Base-by-base conservation (phyloP, 78 protist genomes). In the Emiliania huxleyi region DNA sequence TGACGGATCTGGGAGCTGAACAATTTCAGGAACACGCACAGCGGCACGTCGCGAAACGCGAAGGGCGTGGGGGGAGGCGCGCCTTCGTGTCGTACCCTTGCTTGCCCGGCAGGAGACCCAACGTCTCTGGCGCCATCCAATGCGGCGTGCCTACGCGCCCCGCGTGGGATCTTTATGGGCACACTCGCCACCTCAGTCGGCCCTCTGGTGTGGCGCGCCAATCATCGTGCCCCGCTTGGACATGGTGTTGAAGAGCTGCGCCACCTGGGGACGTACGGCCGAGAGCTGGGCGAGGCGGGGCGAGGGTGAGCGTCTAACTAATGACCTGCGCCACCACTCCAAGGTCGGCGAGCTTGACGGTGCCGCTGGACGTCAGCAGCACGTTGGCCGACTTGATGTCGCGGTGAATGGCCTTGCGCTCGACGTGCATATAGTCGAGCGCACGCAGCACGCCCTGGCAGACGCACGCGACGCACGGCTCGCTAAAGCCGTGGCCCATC, bases 131-230 rank as follows among this genome's bases (percentile, higher is more conserved):
- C 56, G 89, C 89, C 49, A 81, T 44, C 38, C 52, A 81, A 8
- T 42, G 89, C 56, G 89, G 89, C 56, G 89, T 42, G 89, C 89
- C 89, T n/a, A n/a, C n/a, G n/a, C n/a, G n/a, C n/a, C n/a, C n/a
- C n/a, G n/a, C n/a, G n/a, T n/a, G n/a, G n/a, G n/a, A n/a, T n/a
- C n/a, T n/a, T n/a, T n/a, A n/a, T n/a, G n/a, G n/a, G n/a, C n/a
- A n/a, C n/a, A n/a, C n/a, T n/a, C n/a, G n/a, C n/a, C n/a, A n/a
- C n/a, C n/a, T n/a, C n/a, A n/a, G n/a, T n/a, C n/a, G n/a, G n/a
- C n/a, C n/a, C n/a, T n/a, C n/a, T n/a, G n/a, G n/a, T n/a, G 89
- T 40, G 89, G 89, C 56, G 89, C 21, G 89, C 89, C 89, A 3
- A 62, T 21, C 75, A 62, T 62, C 75, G 75, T 62, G 23, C 75